These are phyloP conservation scores for Eryngium alpinum DNA, from an alignment of 140 eudicot species.

Conservation along the genomic window DNA sequence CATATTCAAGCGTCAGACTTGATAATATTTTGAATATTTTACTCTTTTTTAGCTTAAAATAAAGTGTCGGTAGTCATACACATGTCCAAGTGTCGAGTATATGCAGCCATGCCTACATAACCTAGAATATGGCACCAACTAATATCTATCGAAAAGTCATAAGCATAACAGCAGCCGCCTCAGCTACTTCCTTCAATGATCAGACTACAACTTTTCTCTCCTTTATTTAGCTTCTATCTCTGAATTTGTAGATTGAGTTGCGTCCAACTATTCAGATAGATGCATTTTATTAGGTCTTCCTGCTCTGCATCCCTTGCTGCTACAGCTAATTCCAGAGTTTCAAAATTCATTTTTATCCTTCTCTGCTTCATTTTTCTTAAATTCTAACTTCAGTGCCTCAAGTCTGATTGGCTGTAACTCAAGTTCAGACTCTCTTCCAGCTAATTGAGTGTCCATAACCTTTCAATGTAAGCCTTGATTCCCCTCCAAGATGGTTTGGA, in stretches of 20 bases:
- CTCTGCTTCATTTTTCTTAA: constrained; percentile 33
- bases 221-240: constrained; percentile 85
- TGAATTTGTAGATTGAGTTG: constrained; percentile 70
- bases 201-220: constrained; percentile 77
- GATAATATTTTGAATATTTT: too few species aligned
- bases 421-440: too few species aligned
- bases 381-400: constrained; percentile 44
- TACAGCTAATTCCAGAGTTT: constrained; percentile 43
- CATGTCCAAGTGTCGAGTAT: too few species aligned
- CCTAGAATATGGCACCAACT: too few species aligned
- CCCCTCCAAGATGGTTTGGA: constrained; percentile 34
- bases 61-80: too few species aligned
- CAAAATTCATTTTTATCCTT: constrained; percentile 35
- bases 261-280: constrained; percentile 53
- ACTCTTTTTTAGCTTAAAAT: too few species aligned
- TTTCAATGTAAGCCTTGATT: constrained; percentile 32
- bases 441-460: constrained; percentile 29
- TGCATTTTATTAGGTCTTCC: constrained; percentile 62
- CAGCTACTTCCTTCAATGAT: constrained; percentile 99
- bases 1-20: too few species aligned
- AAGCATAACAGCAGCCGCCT: constrained; percentile 89
- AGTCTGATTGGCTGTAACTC: constrained; percentile 28
- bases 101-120: too few species aligned
- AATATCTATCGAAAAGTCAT: too few species aligned
- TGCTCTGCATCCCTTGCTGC: constrained; percentile 53